Evolutionary conservation across 768 basidiomycete genomes (phyloP).

Genomic region (Lactarius trivialis): DNA sequence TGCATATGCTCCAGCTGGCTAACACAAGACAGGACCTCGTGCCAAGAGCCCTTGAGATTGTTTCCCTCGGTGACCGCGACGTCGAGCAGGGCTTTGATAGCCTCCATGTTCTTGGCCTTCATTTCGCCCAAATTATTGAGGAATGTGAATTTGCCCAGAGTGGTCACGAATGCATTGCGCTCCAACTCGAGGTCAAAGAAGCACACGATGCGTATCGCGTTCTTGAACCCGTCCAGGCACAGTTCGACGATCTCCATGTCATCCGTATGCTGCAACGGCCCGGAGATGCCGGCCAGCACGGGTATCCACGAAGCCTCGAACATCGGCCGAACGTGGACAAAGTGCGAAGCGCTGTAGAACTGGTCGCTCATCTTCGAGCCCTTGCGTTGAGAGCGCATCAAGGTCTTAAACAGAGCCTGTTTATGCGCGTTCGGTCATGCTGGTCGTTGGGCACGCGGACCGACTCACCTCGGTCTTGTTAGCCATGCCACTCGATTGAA

Average conservation of each 20-base stretch:
- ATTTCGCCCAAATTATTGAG: conserved; percentile 97
- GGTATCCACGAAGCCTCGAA: conserved; percentile 99
- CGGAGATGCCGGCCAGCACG: conserved; percentile 91
- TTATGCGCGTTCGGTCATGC: not conserved
- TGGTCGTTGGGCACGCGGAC: not conserved
- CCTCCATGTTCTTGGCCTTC: conserved; percentile 99
- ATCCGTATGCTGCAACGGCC: conserved; percentile 90
- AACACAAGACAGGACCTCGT: conserved; percentile 92
- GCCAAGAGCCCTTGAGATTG: conserved; percentile 92
- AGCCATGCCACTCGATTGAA: conserved; percentile 94
- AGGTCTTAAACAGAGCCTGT: conserved; percentile 84
- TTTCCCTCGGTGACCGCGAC: conserved; percentile 97
- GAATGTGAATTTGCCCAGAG: conserved; percentile 94
- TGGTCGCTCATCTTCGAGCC: conserved; percentile 72
- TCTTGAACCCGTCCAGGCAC: conserved; percentile 93
- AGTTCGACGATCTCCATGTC: conserved; percentile 88
- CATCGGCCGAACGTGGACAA: conserved; percentile 96
- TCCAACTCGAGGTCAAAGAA: conserved; percentile 97
- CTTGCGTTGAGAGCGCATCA: conserved; percentile 89
- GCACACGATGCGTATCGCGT: conserved; percentile 93
- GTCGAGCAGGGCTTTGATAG: conserved; percentile 91
- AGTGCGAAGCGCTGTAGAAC: conserved; percentile 94
- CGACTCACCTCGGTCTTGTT: conserved; percentile 83
- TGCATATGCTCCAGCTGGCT: conserved; percentile 99
- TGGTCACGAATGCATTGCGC: conserved; percentile 98